Conservation (phyloP, 768 basidiomycete species). For the Podaxis carcinomalis region DNA sequence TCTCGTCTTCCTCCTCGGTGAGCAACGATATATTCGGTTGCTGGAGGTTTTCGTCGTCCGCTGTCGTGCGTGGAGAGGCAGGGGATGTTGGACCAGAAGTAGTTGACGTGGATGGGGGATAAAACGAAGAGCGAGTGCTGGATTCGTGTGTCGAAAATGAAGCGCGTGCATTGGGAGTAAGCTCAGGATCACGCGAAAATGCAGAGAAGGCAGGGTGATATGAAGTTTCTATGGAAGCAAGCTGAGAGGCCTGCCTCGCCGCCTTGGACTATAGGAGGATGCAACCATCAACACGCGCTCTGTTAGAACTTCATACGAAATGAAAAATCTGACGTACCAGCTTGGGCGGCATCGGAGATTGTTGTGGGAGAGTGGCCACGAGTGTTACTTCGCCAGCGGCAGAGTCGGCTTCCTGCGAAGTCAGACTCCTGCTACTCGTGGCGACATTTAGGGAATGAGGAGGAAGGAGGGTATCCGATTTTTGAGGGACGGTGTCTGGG, state of each 20-base stretch:
- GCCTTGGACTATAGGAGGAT: constrained; percentile 28
- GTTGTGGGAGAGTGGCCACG: constrained; percentile 22
- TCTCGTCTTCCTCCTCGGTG: constrained; percentile 43
- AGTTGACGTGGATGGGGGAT: constrained; percentile 69
- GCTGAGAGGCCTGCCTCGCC: constrained; percentile 24
- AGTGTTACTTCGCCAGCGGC: constrained; percentile 26
- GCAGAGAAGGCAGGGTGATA: constrained; percentile 39
- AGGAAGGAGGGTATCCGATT: constrained; percentile 11
- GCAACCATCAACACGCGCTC: constrained; percentile 13
- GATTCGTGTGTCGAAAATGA: constrained; percentile 63
- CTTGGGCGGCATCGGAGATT: constrained; percentile 24
- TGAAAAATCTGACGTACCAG: constrained; percentile 27
- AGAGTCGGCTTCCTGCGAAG: constrained; percentile 18
- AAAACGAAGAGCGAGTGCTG: constrained; percentile 69
- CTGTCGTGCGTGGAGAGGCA: constrained; percentile 56
- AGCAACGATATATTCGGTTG: constrained; percentile 43
- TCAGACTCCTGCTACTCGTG: constrained; percentile 23
- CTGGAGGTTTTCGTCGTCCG: constrained; percentile 32
- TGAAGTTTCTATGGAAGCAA: constrained; percentile 29
- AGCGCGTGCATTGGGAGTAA: constrained; percentile 48
- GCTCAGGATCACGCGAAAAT: constrained; percentile 44
- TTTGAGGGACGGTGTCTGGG: constrained; percentile 21
- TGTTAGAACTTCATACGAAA: constrained; percentile 8
- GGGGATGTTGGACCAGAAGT: constrained; percentile 61
- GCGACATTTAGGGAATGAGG: constrained; percentile 22